These are phyloP conservation scores for Talaromyces nanjingensis DNA, from an alignment of 495 filamentous ascomycete genomes.

Conservation along the genomic window DNA sequence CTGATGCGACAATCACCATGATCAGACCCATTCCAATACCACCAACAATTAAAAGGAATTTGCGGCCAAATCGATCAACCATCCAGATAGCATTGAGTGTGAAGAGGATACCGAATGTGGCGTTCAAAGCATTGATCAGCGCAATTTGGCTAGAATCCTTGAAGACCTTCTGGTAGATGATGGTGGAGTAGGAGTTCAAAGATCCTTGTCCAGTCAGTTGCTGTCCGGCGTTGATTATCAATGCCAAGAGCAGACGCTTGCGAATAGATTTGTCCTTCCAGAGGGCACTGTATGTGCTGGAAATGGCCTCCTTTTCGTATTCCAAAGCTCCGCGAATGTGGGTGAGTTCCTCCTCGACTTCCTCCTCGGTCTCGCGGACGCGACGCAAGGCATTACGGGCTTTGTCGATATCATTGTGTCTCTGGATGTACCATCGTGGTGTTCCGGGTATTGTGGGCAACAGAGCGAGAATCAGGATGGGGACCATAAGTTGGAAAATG, in stretches of 20 bases:
- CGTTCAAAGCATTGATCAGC: slow-evolving; percentile 61
- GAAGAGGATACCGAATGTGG: slow-evolving; percentile 60
- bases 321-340: slow-evolving; percentile 53
- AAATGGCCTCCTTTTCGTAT: slow-evolving; percentile 57
- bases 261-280: slow-evolving; percentile 57
- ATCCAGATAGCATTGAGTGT: slow-evolving; percentile 67
- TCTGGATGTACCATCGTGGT: slow-evolving; percentile 53
- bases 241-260: slow-evolving; percentile 46
- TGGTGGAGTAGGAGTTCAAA: slow-evolving; percentile 56
- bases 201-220: slow-evolving; percentile 57
- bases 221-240: slow-evolving; percentile 54
- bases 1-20: slow-evolving; percentile 59
- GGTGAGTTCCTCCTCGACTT: slow-evolving; percentile 52
- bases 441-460: slow-evolving; percentile 52
- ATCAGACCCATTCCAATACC: slow-evolving; percentile 64
- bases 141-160: slow-evolving; percentile 44
- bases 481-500: slow-evolving; percentile 55
- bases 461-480: slow-evolving; percentile 42
- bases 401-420: slow-evolving; percentile 44
- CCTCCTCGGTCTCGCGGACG: slow-evolving; percentile 50
- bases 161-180: slow-evolving; percentile 61
- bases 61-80: slow-evolving; percentile 62
- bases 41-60: slow-evolving; percentile 59
- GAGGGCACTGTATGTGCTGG: slow-evolving; percentile 45
- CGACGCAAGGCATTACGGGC: slow-evolving; percentile 40